Percentiles rank a stretch among this genome's conserved stretches.
Conservation (phyloP, 78 protist species). For the Dictyostelium brefeldianum region DNA sequence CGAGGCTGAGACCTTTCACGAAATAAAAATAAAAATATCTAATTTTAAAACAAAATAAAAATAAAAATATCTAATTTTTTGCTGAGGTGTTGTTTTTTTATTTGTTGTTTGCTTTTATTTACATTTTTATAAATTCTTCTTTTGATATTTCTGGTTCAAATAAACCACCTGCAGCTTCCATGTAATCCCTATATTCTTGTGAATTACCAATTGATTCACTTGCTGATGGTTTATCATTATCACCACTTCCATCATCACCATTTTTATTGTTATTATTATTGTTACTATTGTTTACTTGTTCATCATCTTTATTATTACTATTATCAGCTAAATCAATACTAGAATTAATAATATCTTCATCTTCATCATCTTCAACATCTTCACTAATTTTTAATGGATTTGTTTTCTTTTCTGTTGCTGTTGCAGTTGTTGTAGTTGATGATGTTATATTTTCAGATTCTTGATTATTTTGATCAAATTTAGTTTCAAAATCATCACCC, state of each 20-base stretch:
- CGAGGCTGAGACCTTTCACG: neutral
- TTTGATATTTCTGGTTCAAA: neutral
- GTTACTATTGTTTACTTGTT: neutral
- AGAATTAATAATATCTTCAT: too few relatives aligned
- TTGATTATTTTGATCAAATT: too few relatives aligned
- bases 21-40: neutral
- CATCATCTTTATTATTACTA: neutral
- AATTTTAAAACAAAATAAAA: neutral
- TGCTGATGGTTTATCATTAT: neutral
- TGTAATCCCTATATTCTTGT: slow-evolving; percentile 2
- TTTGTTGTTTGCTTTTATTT: neutral
- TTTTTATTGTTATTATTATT: neutral
- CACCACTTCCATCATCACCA: neutral
- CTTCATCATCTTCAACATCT: slow-evolving; percentile 5
- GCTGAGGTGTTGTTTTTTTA: neutral
- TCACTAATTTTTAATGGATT: neutral
- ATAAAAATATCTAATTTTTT: neutral
- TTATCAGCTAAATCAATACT: too few relatives aligned
- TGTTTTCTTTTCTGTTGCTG: neutral
- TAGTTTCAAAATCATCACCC: too few relatives aligned
- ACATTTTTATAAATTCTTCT: slow-evolving; percentile 11
- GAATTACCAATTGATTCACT: slow-evolving; percentile 1
- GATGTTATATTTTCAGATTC: neutral
- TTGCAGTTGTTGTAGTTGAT: neutral
- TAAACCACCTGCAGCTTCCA: neutral